Evolutionary conservation across 2,329 filamentous ascomycete genomes (phyloP).

Genomic region (Nemania sp.): DNA sequence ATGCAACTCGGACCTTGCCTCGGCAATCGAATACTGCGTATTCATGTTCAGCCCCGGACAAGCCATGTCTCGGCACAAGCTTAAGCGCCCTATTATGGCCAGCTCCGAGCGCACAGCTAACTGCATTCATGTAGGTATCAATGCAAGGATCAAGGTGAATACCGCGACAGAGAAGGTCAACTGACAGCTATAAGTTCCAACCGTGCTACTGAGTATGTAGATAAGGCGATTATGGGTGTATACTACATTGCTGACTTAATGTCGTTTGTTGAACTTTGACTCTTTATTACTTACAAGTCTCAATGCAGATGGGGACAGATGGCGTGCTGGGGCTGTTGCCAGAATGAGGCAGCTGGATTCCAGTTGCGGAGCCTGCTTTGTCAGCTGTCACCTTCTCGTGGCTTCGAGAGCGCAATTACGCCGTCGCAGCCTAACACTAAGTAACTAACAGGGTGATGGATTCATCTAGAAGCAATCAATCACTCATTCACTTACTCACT

Average conservation of each 20-base stretch:
- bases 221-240: no score
- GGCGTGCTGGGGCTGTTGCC: background rate
- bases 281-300: no score
- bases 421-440: conserved; percentile 2
- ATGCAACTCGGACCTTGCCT: background rate
- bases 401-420: conserved; percentile 20
- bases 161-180: background rate
- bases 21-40: background rate
- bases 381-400: conserved; percentile 33
- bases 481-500: conserved; percentile 4
- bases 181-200: background rate
- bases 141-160: background rate
- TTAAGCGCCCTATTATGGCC: background rate
- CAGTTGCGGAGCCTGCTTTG: conserved; percentile 2
- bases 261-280: no score
- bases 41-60: background rate
- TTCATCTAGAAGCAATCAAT: background rate
- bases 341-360: background rate
- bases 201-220: no score
- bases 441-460: no score
- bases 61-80: background rate
- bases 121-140: background rate
- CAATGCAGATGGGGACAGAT: no score
- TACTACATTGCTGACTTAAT: no score
- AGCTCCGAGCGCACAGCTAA: background rate